Evolutionary conservation across 768 basidiomycete species (phyloP), one percentile per base, ranked within the genome.

Genomic region (Lactarius sp.): DNA sequence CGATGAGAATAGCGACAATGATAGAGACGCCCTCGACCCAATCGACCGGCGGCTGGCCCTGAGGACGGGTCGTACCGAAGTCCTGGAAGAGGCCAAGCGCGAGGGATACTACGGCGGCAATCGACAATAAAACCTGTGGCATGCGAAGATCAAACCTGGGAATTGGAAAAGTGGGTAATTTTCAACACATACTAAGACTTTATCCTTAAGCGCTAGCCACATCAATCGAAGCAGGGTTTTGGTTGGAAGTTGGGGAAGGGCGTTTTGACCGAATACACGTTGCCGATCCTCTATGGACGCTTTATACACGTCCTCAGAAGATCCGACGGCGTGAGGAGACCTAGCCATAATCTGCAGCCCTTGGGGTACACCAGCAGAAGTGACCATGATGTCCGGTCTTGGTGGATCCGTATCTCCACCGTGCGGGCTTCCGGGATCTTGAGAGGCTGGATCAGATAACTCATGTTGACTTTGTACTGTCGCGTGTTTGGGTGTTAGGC

Each of bases 21-120:
- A 91, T 91, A 0, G 90, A 85, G 12, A 92, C 90, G 59, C 88
- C 96, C 77, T 98, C 96, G 0, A 99, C 94, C 96, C 96, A 98
- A 70, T 98, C 94, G 16, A 98, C 92, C 18, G 86, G 85, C 1
- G 94, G 87, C 50, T 88, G 80, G 42, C 76, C 77, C 1, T 76
- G 66, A 9, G 84, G 78, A 4, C 82, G 81, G 0, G 85, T 78
- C 0, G 81, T 80, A 12, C 95, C 96, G 71, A 98, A 89, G 71
- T 94, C 93, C 73, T 96, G 90, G 75, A 97, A 97, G 34, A 99
- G 77, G 20, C 97, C 97, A 14, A 98, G 84, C 13, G 94, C 94
- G 50, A 99, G 80, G 16, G 97, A 97, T 49, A 99, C 82, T 46
- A 92, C 84, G 3, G 97, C 96, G 52, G 96, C 93, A 70, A 98